Evolutionary conservation across 352 stramenopile species (phyloP).

Genomic region (Stramenopiles sp.): DNA sequence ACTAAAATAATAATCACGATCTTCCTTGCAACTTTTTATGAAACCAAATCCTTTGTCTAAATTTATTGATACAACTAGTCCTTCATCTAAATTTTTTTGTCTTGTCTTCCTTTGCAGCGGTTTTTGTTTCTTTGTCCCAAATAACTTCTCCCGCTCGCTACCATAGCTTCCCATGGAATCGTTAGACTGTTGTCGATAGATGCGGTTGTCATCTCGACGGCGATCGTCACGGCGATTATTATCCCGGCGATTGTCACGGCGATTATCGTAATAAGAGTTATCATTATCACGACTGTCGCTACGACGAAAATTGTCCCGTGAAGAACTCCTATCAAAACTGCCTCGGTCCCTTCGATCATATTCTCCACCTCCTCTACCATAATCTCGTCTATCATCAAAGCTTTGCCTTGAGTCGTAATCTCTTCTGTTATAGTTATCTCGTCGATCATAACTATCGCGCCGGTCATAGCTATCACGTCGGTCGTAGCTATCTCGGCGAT

Average conservation of each 20-base stretch:
- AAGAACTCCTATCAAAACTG: background rate
- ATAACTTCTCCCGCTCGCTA: background rate
- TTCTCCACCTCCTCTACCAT: background rate
- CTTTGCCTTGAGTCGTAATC: background rate
- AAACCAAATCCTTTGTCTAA: background rate
- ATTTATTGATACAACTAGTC: background rate
- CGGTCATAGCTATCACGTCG: background rate
- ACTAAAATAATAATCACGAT: background rate
- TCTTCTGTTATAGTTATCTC: background rate
- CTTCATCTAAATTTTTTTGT: background rate
- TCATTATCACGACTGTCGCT: background rate
- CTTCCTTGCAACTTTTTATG: constrained; percentile 4
- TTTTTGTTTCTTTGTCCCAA: background rate
- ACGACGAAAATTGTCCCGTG: background rate
- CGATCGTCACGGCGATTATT: background rate
- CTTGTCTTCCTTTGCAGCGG: background rate
- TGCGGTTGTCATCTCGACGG: background rate
- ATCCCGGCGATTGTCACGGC: too few species aligned
- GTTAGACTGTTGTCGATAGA: background rate
- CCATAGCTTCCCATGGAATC: background rate
- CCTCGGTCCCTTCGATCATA: background rate
- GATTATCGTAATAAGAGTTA: background rate
- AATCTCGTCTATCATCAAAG: background rate
- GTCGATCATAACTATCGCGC: background rate
- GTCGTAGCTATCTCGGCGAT: background rate